A percentile compares a stretch with the other conserved stretches of the same genome.
Evolutionary conservation across 2,329 filamentous ascomycete species (phyloP).

Genomic region (Cladophialophora immunda): DNA sequence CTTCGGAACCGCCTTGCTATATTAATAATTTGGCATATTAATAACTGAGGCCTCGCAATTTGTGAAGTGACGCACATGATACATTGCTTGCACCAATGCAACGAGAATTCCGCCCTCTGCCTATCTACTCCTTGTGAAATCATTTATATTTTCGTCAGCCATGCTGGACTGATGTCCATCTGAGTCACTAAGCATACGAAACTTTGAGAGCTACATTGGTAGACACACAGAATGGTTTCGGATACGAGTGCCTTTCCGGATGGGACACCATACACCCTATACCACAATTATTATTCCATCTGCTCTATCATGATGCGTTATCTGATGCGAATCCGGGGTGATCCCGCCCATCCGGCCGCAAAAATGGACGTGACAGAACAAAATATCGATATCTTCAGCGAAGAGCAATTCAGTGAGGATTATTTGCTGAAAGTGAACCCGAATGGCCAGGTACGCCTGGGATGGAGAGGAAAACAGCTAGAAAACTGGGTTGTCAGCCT

Average conservation of each 20-base stretch:
- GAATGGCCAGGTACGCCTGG: conserved; percentile 7
- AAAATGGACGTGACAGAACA: conserved; percentile 10
- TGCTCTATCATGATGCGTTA: conserved; percentile 15
- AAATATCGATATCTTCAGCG: conserved; percentile 8
- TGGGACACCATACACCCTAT: conserved; percentile 8
- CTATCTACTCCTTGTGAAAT: no score
- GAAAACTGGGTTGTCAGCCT: no score
- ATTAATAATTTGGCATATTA: conserved; percentile 13
- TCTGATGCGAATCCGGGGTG: conserved; percentile 5
- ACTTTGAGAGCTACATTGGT: no score
- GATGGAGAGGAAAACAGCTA: no score
- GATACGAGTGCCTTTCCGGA: no score
- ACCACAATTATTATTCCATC: conserved; percentile 13
- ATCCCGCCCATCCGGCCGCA: neutral
- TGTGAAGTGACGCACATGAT: no score
- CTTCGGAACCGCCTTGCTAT: conserved; percentile 11
- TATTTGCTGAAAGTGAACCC: conserved; percentile 14
- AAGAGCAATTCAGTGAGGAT: conserved; percentile 6
- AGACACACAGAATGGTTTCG: no score
- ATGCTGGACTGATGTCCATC: no score
- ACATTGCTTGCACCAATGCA: no score
- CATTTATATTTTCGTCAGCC: no score
- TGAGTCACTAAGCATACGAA: no score
- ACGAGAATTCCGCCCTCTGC: no score
- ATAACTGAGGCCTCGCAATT: neutral